Base-by-base conservation (phyloP, 257 asterid genomes). In the Scutellaria baicalensis region DNA sequence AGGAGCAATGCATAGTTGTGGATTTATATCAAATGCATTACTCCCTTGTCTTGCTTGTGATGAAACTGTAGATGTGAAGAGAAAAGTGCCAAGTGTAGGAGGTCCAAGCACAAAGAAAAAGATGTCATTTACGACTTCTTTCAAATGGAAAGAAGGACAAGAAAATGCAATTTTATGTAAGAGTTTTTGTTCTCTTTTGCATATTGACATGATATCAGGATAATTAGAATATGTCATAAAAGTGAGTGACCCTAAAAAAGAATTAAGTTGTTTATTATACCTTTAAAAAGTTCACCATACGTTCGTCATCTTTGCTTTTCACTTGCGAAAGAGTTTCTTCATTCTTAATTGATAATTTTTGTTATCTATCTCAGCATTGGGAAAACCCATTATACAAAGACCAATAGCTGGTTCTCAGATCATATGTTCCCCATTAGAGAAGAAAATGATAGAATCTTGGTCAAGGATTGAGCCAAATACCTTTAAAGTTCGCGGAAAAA, bases 391-490 rank as follows among this genome's bases (percentile, higher is more conserved):
- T 68, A 65, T 86, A 64, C 86, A 70, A 75, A 87, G 92, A 76
- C 99, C 99, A 13, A 75, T 84, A 69, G 98, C 96, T 17, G 98
- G 98, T 45, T 93, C 97, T 75, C 97, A 86, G 76, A 75, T 93
- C 61, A 80, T 76, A 66, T 72, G 83, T 67, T 85, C 92, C 62
- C 85, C 95, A 23, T 60, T 81, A 40, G 98, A 87, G 80, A 88
- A 87, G 84, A 90, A 75, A 39, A 79, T 81, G 75, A 17, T 90
- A 0, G 90, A 83, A 59, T 73, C 81, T 72, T 93, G 98, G 98
- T 93, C 97, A 51, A 70, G 51, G 21, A 57, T 93, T 45, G 86
- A 88, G 57, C 90, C 99, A 5, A 87, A 52, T 79, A 84, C 76
- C 68, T 93, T 93, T 71, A 89, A 80, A 84, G 92, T 93, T 65